phyloP scores from a whole-genome alignment of 1,284 basidiomycete genomes.

The Tilletia caries region DNA sequence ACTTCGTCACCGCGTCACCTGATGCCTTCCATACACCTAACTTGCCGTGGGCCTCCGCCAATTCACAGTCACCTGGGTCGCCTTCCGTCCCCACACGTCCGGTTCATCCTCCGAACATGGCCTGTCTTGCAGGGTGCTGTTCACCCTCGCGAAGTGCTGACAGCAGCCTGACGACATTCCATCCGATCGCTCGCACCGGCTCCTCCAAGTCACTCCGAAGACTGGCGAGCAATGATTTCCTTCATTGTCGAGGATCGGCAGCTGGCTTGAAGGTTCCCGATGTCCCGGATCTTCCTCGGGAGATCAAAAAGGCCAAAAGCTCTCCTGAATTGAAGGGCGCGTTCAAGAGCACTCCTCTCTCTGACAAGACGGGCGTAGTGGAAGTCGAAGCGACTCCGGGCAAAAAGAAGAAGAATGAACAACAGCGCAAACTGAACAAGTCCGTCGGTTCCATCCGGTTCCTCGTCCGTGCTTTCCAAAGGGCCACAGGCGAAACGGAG shows the following conservation, averaged over 20 bases:
- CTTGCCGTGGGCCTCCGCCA: neutral
- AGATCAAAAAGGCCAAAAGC: neutral
- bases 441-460: neutral
- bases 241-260: neutral
- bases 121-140: constrained; percentile 1
- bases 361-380: neutral
- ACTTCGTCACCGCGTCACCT: neutral
- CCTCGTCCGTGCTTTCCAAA: neutral
- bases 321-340: neutral
- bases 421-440: neutral
- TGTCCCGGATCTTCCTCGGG: neutral
- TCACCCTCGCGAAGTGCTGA: neutral
- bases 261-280: neutral
- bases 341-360: neutral
- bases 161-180: neutral
- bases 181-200: neutral
- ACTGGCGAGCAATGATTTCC: neutral
- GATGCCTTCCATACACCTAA: neutral
- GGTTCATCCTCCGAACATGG: constrained; percentile 2
- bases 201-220: neutral
- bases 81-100: no score
- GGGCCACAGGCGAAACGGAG: no score
- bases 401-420: neutral
- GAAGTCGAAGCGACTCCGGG: neutral
- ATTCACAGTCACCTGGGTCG: neutral